Base-by-base conservation (phyloP, 345 rosid species). In the Gossypium longicalyx region DNA sequence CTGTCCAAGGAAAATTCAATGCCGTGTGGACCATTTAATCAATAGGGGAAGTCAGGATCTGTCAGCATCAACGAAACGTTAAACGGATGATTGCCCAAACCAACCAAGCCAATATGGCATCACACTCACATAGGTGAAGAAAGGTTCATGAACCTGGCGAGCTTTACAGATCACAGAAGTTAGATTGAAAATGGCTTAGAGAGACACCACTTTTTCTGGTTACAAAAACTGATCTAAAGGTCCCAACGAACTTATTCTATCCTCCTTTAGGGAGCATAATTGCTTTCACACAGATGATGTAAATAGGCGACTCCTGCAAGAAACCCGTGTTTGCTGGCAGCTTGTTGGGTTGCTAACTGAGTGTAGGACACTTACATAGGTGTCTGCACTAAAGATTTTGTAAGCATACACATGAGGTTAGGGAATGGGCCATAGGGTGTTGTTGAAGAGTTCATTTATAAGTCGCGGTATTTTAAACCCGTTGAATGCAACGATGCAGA, bases 11-110 rank as follows among this genome's bases (percentile, higher is more conserved):
- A 73, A 44, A 48, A 9, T 73, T 22, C 17, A 58, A 45, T 73
- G 76, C 45, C 58, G 48, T 62, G 59, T 73, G 68, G 48, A 61
- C 74, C 76, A 73, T 48, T 22, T 44, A 62, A 61, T 60, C 47
- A 23, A 45, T 20, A 51, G 68, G 41, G 66, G 8, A 59, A 47
- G 3, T 43, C 76, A 23, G 16, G 41, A 16, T 48, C 57, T 60
- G 68, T 72, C 65, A 22, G 43, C 58, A 47, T 60, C 57, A 25
- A 23, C 53, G 41, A 44, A 41, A 45, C 58, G 5, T 19, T 43
- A 49, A 20, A 54, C 20, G 66, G 53, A 38, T 72, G 75, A 58
- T 72, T 73, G 67, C 34, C 17, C 43, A 29, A 45, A 45, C 23
- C 57, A 60, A 59, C 29, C 45, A 47, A 58, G 2, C 29, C 62